Evolutionary conservation across 140 eudicot genomes (phyloP), one percentile per base, ranked within the genome.

Genomic region (Senecio squalidus): DNA sequence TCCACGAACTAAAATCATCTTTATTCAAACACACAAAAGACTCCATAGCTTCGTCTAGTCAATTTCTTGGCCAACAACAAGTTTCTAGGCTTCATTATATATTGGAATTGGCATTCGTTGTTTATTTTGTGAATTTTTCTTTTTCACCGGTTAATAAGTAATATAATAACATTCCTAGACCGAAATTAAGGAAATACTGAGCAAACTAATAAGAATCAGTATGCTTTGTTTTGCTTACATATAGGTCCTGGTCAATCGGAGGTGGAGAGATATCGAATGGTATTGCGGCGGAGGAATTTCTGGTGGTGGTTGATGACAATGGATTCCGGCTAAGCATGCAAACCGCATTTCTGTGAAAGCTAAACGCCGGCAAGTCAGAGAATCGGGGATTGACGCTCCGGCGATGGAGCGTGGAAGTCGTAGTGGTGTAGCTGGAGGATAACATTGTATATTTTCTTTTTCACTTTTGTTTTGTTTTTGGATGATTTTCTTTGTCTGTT

Each of bases 241-340:
- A 62, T 45, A 77, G 71, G 80, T 82, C 94, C 48, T 75, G 81
- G 69, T 88, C 94, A 61, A 84, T 88, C 22, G 94, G 96, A 60
- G 94, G 96, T 60, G 96, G 96, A 3, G 94, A 71, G 57, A 88
- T 76, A 49, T 88, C 91, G 76, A 88, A 84, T 20, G 94, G 88
- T 69, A 76, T 61, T 7, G 84, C 80, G 9, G 70, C 70, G 29
- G 49, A 41, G 7, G 56, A n/a, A n/a, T n/a, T n/a, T n/a, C n/a
- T 46, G 15, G 30, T 15, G 50, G 60, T 11, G 8, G 45, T 20
- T 65, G 78, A 49, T 27, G 74, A 55, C 30, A 6, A 56, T 9
- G 55, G n/a, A 39, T 64, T 69, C 70, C 58, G 48, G 50, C 54
- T 27, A 23, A 26, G 54, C 29, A 44, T 22, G n/a, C 70, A 64